Conservation (phyloP, 768 basidiomycete genomes). For the Kwoniella botswanensis region DNA sequence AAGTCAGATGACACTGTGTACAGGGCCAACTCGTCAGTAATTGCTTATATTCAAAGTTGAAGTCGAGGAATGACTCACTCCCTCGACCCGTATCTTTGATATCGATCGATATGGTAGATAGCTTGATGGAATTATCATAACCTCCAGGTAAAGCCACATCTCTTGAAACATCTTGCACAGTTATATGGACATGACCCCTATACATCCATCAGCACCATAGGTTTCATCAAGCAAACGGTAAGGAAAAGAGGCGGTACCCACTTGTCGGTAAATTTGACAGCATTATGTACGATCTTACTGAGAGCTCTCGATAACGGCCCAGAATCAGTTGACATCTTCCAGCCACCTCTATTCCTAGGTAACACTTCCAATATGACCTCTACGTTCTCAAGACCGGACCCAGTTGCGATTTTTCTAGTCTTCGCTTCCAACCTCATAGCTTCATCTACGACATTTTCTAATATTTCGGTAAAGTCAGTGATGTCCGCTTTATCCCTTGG, state of each 20-base stretch:
- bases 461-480: conserved; percentile 26
- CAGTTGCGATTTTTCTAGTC: conserved; percentile 36
- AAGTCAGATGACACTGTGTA: conserved; percentile 46
- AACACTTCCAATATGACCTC: conserved; percentile 54
- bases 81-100: conserved; percentile 54
- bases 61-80: conserved; percentile 31
- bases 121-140: conserved; percentile 46
- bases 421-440: conserved; percentile 42
- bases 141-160: conserved; percentile 46
- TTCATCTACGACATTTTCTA: conserved; percentile 44
- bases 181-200: conserved; percentile 50
- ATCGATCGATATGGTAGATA: conserved; percentile 47
- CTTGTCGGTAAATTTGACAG: conserved; percentile 50
- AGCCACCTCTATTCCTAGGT: conserved; percentile 48
- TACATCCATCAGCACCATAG: background rate
- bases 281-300: conserved; percentile 50
- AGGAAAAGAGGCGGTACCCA: background rate
- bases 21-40: too few species aligned
- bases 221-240: background rate
- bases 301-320: conserved; percentile 47
- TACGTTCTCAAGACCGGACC: conserved; percentile 41
- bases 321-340: conserved; percentile 43
- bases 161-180: conserved; percentile 51
- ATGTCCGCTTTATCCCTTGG: background rate
- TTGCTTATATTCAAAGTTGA: too few species aligned